Percentiles rank a stretch among this genome's conserved stretches.
phyloP scores from a whole-genome alignment of 352 stramenopile species.

The Pythium rishiriense region DNA sequence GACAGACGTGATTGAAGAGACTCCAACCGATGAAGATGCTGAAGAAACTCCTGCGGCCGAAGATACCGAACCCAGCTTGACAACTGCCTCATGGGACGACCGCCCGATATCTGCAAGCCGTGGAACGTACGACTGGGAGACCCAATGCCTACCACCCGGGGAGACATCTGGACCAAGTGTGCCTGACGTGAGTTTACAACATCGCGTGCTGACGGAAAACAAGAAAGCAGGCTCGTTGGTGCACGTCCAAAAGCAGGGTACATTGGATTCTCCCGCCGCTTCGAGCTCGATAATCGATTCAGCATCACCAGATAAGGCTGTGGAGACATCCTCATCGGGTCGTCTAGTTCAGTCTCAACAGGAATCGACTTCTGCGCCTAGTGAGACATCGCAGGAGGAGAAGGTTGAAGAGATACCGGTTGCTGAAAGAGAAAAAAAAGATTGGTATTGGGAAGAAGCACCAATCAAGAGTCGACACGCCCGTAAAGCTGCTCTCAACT shows the following conservation, averaged over 20 bases:
- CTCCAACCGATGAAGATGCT: background rate
- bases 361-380: background rate
- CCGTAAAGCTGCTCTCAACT: slow-evolving; percentile 4
- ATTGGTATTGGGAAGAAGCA: slow-evolving; percentile 22
- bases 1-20: too few species aligned
- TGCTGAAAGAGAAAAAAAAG: background rate
- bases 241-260: too few species aligned
- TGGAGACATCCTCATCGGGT: too few species aligned
- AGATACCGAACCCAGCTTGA: background rate
- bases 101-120: slow-evolving; percentile 7
- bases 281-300: too few species aligned
- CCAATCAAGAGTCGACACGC: slow-evolving; percentile 24
- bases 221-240: too few species aligned
- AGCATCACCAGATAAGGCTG: too few species aligned
- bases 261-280: too few species aligned
- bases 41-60: background rate
- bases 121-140: slow-evolving; percentile 13
- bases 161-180: too few species aligned
- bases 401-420: too few species aligned
- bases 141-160: background rate
- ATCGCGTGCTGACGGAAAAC: too few species aligned
- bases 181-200: too few species aligned
- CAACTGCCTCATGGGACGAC: slow-evolving; percentile 18
- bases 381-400: background rate
- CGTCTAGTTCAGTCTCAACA: background rate